Base-by-base conservation (phyloP, 345 rosid species). In the Rhodomyrtus tomentosa region DNA sequence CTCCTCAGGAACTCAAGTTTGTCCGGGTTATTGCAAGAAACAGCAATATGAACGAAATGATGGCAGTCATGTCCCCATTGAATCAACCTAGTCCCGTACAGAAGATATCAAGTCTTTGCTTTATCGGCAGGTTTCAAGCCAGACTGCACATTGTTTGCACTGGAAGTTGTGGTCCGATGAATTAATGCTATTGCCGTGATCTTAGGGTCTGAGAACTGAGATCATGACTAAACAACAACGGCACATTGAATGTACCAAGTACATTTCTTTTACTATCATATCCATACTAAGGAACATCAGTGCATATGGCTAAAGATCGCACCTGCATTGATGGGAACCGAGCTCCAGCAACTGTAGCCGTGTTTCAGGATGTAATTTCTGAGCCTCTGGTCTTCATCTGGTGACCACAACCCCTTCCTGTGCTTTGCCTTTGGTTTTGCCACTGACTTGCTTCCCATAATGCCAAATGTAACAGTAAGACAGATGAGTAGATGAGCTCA, bases 401-500 rank as follows among this genome's bases (percentile, higher is more conserved):
- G 99, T 52, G 99, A 96, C 99, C 99, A 96, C 29, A 96, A 87
- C 59, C 99, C 99, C 85, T 95, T 96, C 88, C 92, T 93, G 84
- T 92, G 94, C 90, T 90, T 94, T 58, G 88, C 85, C 91, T 91
- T 93, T 42, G 90, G 91, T 88, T 86, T 94, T 49, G 91, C 96
- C 50, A 90, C 86, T 48, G 90, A 58, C 79, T 90, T 92, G 83
- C 84, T 58, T 36, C 84, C 92, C 94, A 92, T 91, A 86, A 89
- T 79, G 56, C 49, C 53, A 36, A 32, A 68, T 36, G 45, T 36
- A 36, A 68, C 45, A 18, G 76, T 18, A 36, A 32, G 13, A 38
- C n/a, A 68, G 76, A 68, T 68, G 14, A 36, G 22, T 4, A 27
- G 55, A 16, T n/a, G 20, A 84, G 22, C 51, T 32, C 14, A 74